Evolutionary conservation across 2,329 filamentous ascomycete genomes (phyloP).

Genomic region (Fusarium napiforme): DNA sequence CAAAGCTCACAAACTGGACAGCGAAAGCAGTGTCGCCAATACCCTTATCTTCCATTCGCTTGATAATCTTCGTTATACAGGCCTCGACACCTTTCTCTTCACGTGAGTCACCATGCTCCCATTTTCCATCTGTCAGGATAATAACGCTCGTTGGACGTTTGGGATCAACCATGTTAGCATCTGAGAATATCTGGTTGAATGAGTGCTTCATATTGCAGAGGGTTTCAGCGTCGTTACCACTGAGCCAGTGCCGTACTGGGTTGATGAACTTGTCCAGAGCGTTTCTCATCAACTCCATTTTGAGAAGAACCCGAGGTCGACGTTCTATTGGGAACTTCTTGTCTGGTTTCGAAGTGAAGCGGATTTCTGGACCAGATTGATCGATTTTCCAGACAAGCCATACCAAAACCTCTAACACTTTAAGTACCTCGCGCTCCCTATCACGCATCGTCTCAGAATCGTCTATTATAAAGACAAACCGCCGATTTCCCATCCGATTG

Average conservation of each 20-base stretch:
- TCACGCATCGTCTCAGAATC: slow-evolving; percentile 21
- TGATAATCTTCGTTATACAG: slow-evolving; percentile 1
- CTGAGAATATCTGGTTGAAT: background rate
- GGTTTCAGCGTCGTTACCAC: background rate
- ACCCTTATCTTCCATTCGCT: background rate
- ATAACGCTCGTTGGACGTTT: slow-evolving; percentile 11
- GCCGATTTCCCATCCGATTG: background rate
- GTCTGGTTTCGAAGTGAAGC: slow-evolving; percentile 12
- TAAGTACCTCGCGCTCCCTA: background rate
- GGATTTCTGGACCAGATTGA: background rate
- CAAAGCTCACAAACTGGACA: slow-evolving; percentile 32
- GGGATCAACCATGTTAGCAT: background rate
- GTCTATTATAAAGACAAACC: slow-evolving; percentile 27
- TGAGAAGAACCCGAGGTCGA: background rate
- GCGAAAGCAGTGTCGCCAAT: background rate
- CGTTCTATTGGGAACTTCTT: background rate
- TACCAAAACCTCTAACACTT: background rate
- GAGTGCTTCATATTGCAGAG: slow-evolving; percentile 21
- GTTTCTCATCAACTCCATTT: background rate
- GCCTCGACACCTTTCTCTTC: background rate
- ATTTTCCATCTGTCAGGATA: slow-evolving; percentile 18
- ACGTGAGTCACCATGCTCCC: background rate
- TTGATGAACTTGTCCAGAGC: background rate
- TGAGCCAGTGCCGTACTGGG: background rate
- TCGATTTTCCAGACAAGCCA: slow-evolving; percentile 20